Evolutionary conservation across 768 basidiomycete species (phyloP).

Genomic region (Phlebiopsis gigantea): DNA sequence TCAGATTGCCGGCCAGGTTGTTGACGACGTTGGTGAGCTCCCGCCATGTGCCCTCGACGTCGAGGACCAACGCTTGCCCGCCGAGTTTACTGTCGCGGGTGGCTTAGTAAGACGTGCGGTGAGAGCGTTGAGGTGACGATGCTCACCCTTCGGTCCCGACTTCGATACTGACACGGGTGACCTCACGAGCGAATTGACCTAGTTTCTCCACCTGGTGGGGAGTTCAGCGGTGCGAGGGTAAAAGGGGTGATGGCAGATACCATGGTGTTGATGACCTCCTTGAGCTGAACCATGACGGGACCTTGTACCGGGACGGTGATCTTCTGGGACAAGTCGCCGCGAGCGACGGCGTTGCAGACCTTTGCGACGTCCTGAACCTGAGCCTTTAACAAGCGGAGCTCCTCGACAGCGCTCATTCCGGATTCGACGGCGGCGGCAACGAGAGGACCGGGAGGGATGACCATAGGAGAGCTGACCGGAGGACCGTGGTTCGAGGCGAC

Average conservation of each 20-base stretch:
- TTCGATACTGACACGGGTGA: constrained; percentile 79
- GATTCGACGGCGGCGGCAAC: constrained; percentile 51
- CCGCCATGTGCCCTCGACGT: constrained; percentile 89
- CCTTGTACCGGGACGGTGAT: constrained; percentile 51
- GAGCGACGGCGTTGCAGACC: constrained; percentile 39
- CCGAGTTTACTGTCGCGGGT: constrained; percentile 56
- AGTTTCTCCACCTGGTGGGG: constrained; percentile 52
- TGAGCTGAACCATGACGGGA: constrained; percentile 31
- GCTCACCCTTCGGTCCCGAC: constrained; percentile 65
- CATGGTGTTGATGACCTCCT: constrained; percentile 31
- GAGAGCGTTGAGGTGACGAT: constrained; percentile 9
- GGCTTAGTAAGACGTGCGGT: constrained; percentile 14
- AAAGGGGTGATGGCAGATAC: constrained; percentile 19
- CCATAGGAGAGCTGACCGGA: constrained; percentile 29
- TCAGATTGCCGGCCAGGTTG: constrained; percentile 74
- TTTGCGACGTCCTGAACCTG: constrained; percentile 57
- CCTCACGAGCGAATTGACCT: constrained; percentile 86
- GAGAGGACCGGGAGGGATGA: constrained; percentile 52
- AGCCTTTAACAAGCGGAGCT: constrained; percentile 73
- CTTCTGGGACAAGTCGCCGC: constrained; percentile 47
- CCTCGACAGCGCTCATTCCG: constrained; percentile 67
- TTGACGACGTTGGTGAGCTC: constrained; percentile 82
- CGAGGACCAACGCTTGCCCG: constrained; percentile 80
- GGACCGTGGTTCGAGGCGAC: constrained; percentile 18
- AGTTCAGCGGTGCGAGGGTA: constrained; percentile 1